Base-by-base conservation (phyloP, 208 protist genomes). In the Trypanosoma scelopori region DNA sequence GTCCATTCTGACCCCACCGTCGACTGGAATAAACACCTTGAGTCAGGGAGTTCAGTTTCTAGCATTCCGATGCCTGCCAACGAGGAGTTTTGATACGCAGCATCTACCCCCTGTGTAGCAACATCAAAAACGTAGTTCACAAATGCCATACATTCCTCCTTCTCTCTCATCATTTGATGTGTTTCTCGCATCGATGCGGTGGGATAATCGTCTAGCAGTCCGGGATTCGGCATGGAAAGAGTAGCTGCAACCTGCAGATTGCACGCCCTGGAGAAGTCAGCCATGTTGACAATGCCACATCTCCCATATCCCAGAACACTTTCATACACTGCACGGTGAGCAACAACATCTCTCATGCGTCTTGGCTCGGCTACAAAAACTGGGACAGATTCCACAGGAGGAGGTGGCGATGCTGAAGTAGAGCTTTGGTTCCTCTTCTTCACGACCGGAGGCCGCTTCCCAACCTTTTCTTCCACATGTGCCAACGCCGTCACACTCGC, bases 111-210 rank as follows among this genome's bases (percentile, higher is more conserved):
- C 28, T 64, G 52, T 46, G 16, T 42, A 7, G 49, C 50, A 50
- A 63, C 55, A 61, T 72, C 51, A 62, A 80, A 80, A 41, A 80
- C 42, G 55, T 76, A 75, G 3, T 73, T 56, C 13, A 74, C 75
- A 64, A 76, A 80, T 4, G 47, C 39, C 3, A 11, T 48, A 23
- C 55, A 48, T 5, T 67, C 57, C 15, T 80, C 64, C 48, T 64
- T 71, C 39, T 74, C 51, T 39, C 48, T 30, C 20, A 56, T 37
- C 75, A 80, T 76, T 22, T 60, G 53, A 32, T 73, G 65, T 49
- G 32, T 47, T 43, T 72, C 75, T 28, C 56, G 37, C 32, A 73
- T 68, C 20, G n/a, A 39, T 11, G 53, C 13, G 5, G 42, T 59
- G 25, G 46, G 50, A 56, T 53, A 69, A 16, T 48, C 56, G 5